Evolutionary conservation across 306 rosid species (phyloP), one percentile per base, ranked within the genome.

Genomic region (Sicyos baderoa): DNA sequence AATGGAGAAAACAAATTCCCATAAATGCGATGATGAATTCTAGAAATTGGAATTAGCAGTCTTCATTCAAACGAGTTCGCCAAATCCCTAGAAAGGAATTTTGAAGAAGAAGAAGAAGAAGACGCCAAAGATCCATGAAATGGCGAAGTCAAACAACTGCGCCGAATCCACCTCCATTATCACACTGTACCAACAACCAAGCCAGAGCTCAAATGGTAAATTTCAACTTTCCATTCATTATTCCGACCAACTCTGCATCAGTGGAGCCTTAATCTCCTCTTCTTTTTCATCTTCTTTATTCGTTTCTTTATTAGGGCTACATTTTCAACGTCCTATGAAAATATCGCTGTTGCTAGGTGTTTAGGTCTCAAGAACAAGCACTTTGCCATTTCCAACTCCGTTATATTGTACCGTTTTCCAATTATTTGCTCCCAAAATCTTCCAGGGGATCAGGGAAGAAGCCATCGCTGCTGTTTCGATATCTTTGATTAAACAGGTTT

Each of bases 111-210:
- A 3, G 29, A 1, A 1, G 3, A 25, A 25, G 10, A 52, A 15
- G 18, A 17, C 23, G 9, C 6, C 19, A 13, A 6, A 53, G 17
- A 60, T n/a, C n/a, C 3, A 1, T 35, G 8, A n/a, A 61, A 35
- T 40, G 51, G 16, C 4, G 12, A 40, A 62, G 68, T 62, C 68
- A 62, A 62, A 35, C 22, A 7, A 27, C n/a, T 8, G 15, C n/a
- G 21, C n/a, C 25, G 50, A 17, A 4, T 18, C n/a, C 19, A 40
- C 25, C 37, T 62, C 16, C 6, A 40, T 18, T 9, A n/a, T 40
- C 68, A 40, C 14, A 17, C 51, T 37, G 12, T 59, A 7, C 66
- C 68, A 62, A 62, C 68, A 37, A 62, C 68, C 68, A 32, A 17
- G 44, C 9, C 68, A n/a, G n/a, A n/a, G n/a, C n/a, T n/a, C n/a